Evolutionary conservation across 2,329 filamentous ascomycete species (phyloP).

Genomic region (Penicillium griseofulvum): DNA sequence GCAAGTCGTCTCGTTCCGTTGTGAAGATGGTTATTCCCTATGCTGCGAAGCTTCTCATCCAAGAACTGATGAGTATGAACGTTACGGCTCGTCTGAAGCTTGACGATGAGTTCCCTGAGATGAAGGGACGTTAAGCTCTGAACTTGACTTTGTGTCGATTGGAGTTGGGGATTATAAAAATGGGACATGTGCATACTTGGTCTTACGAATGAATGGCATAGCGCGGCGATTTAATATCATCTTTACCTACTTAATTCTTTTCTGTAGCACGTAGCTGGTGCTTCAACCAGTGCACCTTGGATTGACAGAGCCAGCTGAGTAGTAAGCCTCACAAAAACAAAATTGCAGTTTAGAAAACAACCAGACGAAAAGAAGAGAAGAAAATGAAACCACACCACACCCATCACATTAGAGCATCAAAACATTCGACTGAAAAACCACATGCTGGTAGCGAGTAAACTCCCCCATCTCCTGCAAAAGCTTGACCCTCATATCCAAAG

Average conservation of each 20-base stretch:
- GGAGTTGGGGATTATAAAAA: conserved; percentile 15
- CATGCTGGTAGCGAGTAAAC: conserved; percentile 31
- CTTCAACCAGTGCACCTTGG: neutral
- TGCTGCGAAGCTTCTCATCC: conserved; percentile 90
- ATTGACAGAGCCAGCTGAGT: neutral
- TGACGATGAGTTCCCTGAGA: conserved; percentile 82
- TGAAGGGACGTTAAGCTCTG: conserved; percentile 32
- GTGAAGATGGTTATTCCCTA: conserved; percentile 96
- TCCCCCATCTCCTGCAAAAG: conserved; percentile 20
- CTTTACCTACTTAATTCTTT: neutral
- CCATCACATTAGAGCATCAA: conserved; percentile 17
- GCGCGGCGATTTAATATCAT: conserved; percentile 25
- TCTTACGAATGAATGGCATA: conserved; percentile 26
- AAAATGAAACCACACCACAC: neutral
- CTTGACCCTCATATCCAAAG: conserved; percentile 34
- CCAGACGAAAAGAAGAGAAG: neutral
- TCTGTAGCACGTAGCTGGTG: neutral
- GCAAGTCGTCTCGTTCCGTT: conserved; percentile 78
- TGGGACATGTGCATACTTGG: conserved; percentile 16
- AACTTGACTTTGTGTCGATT: neutral
- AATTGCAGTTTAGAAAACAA: neutral
- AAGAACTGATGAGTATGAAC: conserved; percentile 98
- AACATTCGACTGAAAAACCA: conserved; percentile 30
- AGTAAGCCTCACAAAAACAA: neutral
- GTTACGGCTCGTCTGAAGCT: conserved; percentile 89